These are phyloP conservation scores for Sabuloglossum arenarium DNA, from an alignment of 495 filamentous ascomycete genomes.

Conservation along the genomic window DNA sequence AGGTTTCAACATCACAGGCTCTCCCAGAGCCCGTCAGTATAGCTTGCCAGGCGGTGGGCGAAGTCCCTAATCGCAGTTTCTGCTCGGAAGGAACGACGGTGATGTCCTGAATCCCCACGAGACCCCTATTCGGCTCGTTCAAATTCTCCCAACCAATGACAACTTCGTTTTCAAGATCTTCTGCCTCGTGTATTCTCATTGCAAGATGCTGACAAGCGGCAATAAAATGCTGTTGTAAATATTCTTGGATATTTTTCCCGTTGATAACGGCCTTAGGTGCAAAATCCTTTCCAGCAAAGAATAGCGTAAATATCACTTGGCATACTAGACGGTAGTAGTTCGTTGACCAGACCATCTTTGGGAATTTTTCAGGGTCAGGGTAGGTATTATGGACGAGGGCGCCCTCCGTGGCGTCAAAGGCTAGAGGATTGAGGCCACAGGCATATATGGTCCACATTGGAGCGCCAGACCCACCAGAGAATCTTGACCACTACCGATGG, in stretches of 20 bases:
- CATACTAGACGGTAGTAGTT: slow-evolving; percentile 81
- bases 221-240: slow-evolving; percentile 74
- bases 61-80: slow-evolving; percentile 80
- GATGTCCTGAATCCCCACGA: slow-evolving; percentile 72
- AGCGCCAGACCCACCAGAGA: slow-evolving; percentile 84
- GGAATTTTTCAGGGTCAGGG: slow-evolving; percentile 67
- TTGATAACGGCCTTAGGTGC: slow-evolving; percentile 91
- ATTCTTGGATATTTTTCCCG: slow-evolving; percentile 91
- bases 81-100: slow-evolving; percentile 69
- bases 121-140: slow-evolving; percentile 83
- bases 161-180: slow-evolving; percentile 66
- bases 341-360: slow-evolving; percentile 98
- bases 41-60: slow-evolving; percentile 85
- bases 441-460: slow-evolving; percentile 97
- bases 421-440: slow-evolving; percentile 66
- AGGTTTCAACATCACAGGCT: slow-evolving; percentile 72
- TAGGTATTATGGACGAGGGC: slow-evolving; percentile 90
- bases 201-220: slow-evolving; percentile 62
- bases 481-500: slow-evolving; percentile 61
- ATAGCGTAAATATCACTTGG: slow-evolving; percentile 82
- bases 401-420: slow-evolving; percentile 72
- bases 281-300: slow-evolving; percentile 84
- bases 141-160: slow-evolving; percentile 91
- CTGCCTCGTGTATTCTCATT: slow-evolving; percentile 69
- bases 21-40: slow-evolving; percentile 78